Percentiles rank a stretch among this genome's conserved stretches.
These are phyloP conservation scores for Emergomyces pasteurianus DNA, from an alignment of 2,329 filamentous ascomycete species.

Conservation along the genomic window DNA sequence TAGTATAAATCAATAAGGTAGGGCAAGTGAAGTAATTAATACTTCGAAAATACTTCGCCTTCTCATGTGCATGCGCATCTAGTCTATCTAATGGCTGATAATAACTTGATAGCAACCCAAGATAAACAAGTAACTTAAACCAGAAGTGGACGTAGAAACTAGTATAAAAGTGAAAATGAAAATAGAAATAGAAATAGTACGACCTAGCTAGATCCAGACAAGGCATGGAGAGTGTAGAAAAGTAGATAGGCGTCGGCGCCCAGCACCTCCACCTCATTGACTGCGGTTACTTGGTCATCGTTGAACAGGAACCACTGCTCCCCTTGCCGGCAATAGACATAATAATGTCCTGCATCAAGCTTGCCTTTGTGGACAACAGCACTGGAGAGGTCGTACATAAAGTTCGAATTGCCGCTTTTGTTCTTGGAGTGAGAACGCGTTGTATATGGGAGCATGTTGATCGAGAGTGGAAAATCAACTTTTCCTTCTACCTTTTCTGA, in stretches of 20 bases:
- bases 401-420: slow-evolving; percentile 34
- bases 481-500: slow-evolving; percentile 80
- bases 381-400: slow-evolving; percentile 74
- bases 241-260: slow-evolving; percentile 78
- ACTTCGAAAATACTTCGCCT: too few relatives aligned
- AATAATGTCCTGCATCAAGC: slow-evolving; percentile 84
- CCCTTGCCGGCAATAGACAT: slow-evolving; percentile 74
- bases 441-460: slow-evolving; percentile 87
- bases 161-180: neutral
- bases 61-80: neutral
- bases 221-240: slow-evolving; percentile 52
- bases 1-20: neutral
- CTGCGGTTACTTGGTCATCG: slow-evolving; percentile 81
- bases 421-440: slow-evolving; percentile 41
- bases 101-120: neutral
- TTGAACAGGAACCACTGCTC: slow-evolving; percentile 95
- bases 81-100: neutral
- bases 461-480: slow-evolving; percentile 71
- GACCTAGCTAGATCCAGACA: slow-evolving; percentile 10
- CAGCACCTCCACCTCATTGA: slow-evolving; percentile 72
- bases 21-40: too few relatives aligned
- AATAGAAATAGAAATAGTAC: neutral
- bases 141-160: neutral
- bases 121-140: too few relatives aligned
- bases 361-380: slow-evolving; percentile 90